Evolutionary conservation across 1,139 yeast genomes (phyloP), one percentile per base, ranked within the genome.

Genomic region (Candida smagusa): DNA sequence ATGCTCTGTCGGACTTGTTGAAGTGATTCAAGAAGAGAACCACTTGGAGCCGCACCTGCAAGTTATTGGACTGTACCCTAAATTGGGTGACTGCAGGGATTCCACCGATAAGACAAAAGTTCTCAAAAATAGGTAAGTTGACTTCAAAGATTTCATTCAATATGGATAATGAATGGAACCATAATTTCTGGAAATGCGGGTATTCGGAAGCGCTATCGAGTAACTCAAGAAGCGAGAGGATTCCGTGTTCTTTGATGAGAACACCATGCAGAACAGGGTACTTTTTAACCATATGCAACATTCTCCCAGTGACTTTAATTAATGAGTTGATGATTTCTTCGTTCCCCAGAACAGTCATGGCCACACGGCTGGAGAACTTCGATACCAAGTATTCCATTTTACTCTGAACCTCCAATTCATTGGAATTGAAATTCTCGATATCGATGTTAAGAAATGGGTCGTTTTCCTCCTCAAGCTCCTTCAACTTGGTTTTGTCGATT

Each of bases 81-180:
- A 76, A 70, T 36, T 67, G 68, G 0, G 76, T 66, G 1, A 79
- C 56, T 13, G 68, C 53, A 0, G 83, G 79, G 13, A 80, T 69
- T 0, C 85, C 85, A 2, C 84, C 84, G 33, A 78, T 56, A 26
- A 75, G 56, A 43, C 81, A 73, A 42, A 77, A 74, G 48, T 67
- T 75, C 42, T 76, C 81, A 44, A 75, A 63, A 28, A 65, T 68
- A 7, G 58, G 56, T 2, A 54, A 42, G 45, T 65, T 60, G 11
- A 51, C 52, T 23, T 56, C 67, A 40, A 76, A 67, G 1, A 77
- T 53, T 30, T 53, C 41, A 41, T 70, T 71, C 31, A 77, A 54
- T 3, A 72, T 62, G 7, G 72, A 60, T 12, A 78, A 54, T 4
- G 71, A 54, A 32, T 66, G 64, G 33, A 56, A 60, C 65, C 77